These are phyloP conservation scores for Cryomyces antarcticus DNA, from an alignment of 495 filamentous ascomycete species.

Conservation along the genomic window DNA sequence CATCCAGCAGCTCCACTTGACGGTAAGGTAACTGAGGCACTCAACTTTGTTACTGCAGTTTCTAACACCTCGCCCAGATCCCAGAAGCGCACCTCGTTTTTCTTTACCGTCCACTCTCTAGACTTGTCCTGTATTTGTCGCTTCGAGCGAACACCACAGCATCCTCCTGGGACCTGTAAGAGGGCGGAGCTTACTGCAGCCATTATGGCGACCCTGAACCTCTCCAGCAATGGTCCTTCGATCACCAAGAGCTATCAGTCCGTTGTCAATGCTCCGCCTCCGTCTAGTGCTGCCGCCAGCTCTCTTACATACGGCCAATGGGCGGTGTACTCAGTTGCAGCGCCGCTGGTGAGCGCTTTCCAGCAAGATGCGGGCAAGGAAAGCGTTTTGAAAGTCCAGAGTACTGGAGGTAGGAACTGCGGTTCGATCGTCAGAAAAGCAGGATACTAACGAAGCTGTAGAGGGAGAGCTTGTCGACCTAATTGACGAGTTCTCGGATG, in stretches of 20 bases:
- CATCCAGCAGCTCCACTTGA: too few relatives aligned
- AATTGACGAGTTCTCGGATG: constrained; percentile 95
- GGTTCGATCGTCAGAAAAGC: not conserved
- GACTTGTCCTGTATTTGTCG: too few relatives aligned
- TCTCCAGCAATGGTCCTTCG: constrained; percentile 74
- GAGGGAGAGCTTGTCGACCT: constrained; percentile 88
- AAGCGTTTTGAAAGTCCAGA: constrained; percentile 85
- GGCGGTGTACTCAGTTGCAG: constrained; percentile 81
- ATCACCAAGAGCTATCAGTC: constrained; percentile 84
- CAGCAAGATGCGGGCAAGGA: constrained; percentile 71
- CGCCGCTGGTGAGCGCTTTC: constrained; percentile 78
- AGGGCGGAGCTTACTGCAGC: too few relatives aligned
- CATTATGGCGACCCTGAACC: constrained; percentile 94
- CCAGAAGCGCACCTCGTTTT: too few relatives aligned
- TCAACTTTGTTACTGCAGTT: too few relatives aligned
- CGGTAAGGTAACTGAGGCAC: too few relatives aligned
- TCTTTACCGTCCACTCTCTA: too few relatives aligned
- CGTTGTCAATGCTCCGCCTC: constrained; percentile 51
- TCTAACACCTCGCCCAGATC: too few relatives aligned
- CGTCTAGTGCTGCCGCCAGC: constrained; percentile 40
- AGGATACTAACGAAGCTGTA: constrained; percentile 15
- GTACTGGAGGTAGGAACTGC: constrained; percentile 47
- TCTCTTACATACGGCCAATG: constrained; percentile 64
- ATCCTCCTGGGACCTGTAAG: too few relatives aligned
- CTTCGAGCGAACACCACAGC: too few relatives aligned